phyloP scores from a whole-genome alignment of 179 eudicot species.

The Patellifolia procumbens region DNA sequence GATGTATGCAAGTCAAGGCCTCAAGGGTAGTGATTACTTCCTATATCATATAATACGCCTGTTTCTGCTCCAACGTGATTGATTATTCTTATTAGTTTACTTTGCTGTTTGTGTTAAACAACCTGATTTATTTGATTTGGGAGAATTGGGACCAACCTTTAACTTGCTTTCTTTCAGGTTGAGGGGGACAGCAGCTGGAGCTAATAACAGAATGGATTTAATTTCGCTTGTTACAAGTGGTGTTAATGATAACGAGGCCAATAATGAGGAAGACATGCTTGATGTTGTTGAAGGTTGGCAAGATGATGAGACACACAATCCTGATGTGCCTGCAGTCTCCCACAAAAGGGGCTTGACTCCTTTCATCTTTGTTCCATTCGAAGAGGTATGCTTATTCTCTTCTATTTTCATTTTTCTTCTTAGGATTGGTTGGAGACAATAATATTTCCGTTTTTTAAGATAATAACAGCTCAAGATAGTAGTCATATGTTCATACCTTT shows the following conservation, averaged over 20 bases:
- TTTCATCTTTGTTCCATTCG: slow-evolving; percentile 87
- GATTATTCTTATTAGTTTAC: not conserved
- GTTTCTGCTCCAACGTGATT: not conserved
- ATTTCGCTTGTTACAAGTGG: slow-evolving; percentile 83
- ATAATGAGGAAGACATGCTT: slow-evolving; percentile 67
- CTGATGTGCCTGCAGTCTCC: slow-evolving; percentile 91
- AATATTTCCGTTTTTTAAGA: not conserved
- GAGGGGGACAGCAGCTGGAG: slow-evolving; percentile 81
- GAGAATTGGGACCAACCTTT: not conserved
- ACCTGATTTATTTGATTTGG: not conserved
- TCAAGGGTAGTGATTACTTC: not conserved
- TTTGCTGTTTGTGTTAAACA: not conserved
- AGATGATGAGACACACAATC: slow-evolving; percentile 93
- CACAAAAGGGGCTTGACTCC: slow-evolving; percentile 84
- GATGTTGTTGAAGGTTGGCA: slow-evolving; percentile 89
- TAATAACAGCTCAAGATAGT: not conserved
- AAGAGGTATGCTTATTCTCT: slow-evolving; percentile 60
- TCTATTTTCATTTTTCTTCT: not conserved
- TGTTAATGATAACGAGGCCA: slow-evolving; percentile 62
- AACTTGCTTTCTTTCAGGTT: slow-evolving; percentile 45
- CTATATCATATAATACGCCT: not conserved
- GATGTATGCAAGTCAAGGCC: not conserved
- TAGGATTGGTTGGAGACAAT: not conserved
- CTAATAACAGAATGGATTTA: slow-evolving; percentile 90
- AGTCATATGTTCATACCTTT: not conserved